Percentiles rank a stretch among this genome's conserved stretches.
Evolutionary conservation across 2,329 filamentous ascomycete genomes (phyloP).

Genomic region (Phaeosphaeriaceae sp.): DNA sequence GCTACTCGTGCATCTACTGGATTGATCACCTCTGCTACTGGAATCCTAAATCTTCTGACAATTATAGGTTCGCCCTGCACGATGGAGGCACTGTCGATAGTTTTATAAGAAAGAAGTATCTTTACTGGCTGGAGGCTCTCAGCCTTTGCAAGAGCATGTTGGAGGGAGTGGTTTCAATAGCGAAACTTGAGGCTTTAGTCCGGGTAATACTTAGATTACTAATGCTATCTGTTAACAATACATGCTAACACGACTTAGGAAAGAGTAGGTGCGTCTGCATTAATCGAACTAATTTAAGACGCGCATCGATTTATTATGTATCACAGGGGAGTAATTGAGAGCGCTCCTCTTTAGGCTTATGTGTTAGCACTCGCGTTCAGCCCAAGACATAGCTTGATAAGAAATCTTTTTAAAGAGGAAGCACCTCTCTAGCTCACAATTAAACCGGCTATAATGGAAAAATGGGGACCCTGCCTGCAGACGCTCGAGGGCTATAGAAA

Average conservation of each 20-base stretch:
- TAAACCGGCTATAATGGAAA: slow-evolving; percentile 9
- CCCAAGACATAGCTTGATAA: slow-evolving; percentile 19
- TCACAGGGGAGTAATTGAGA: slow-evolving; percentile 25
- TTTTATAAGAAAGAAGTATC: slow-evolving; percentile 10
- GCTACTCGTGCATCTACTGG: slow-evolving; percentile 44
- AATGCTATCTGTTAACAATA: too few relatives aligned
- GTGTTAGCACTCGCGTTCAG: slow-evolving; percentile 29
- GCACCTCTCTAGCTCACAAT: slow-evolving; percentile 18
- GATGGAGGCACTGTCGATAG: slow-evolving; percentile 1
- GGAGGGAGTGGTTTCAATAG: slow-evolving; percentile 9
- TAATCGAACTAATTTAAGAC: slow-evolving; percentile 18
- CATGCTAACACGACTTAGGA: too few relatives aligned
- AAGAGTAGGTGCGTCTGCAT: background rate
- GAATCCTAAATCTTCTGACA: slow-evolving; percentile 1
- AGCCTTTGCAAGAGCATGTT: slow-evolving; percentile 11
- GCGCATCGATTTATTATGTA: slow-evolving; percentile 30
- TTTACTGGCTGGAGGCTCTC: slow-evolving; percentile 15
- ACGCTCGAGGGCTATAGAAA: slow-evolving; percentile 21
- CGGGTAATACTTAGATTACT: slow-evolving; percentile 2
- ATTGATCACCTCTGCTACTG: slow-evolving; percentile 38
- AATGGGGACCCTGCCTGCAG: background rate
- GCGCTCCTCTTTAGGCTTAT: slow-evolving; percentile 30
- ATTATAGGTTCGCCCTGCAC: background rate
- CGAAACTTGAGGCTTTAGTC: slow-evolving; percentile 3
- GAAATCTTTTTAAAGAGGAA: slow-evolving; percentile 17